phyloP scores from a whole-genome alignment of 2,329 filamentous ascomycete genomes.

The Passalora sequoiae region DNA sequence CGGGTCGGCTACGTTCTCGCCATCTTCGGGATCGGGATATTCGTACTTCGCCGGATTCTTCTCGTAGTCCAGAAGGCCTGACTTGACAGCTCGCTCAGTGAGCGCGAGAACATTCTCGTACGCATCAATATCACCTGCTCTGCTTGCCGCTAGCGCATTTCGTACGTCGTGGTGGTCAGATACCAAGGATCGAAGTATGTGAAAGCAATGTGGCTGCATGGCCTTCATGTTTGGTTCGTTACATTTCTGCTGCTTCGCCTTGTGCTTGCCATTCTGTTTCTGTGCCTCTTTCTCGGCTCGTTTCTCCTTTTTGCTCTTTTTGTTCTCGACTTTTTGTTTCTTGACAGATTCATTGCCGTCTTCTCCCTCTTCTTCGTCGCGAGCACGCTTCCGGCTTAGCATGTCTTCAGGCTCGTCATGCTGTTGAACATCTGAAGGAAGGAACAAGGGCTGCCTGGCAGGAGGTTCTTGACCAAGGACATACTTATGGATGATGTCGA shows the following conservation, averaged over 20 bases:
- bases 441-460: conserved; percentile 64
- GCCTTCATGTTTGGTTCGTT: conserved; percentile 62
- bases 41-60: conserved; percentile 37
- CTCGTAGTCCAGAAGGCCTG: conserved; percentile 65
- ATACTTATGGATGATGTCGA: conserved; percentile 82
- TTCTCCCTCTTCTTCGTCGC: neutral
- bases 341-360: conserved; percentile 16
- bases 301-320: conserved; percentile 47
- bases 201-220: conserved; percentile 91
- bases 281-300: conserved; percentile 29
- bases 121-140: conserved; percentile 64
- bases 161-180: conserved; percentile 74
- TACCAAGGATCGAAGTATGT: conserved; percentile 78
- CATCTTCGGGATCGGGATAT: conserved; percentile 15
- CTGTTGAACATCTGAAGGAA: conserved; percentile 50
- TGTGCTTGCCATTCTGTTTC: conserved; percentile 37
- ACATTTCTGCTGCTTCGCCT: conserved; percentile 44
- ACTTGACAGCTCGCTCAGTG: conserved; percentile 69
- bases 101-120: conserved; percentile 72
- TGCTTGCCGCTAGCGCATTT: conserved; percentile 68
- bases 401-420: neutral
- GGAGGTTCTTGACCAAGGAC: conserved; percentile 65
- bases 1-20: conserved; percentile 20
- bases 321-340: conserved; percentile 19
- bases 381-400: conserved; percentile 5